A percentile compares a stretch with the other conserved stretches of the same genome.
These are phyloP conservation scores for Arthrobotrys conoides DNA, from an alignment of 2,329 filamentous ascomycete species.

Conservation along the genomic window DNA sequence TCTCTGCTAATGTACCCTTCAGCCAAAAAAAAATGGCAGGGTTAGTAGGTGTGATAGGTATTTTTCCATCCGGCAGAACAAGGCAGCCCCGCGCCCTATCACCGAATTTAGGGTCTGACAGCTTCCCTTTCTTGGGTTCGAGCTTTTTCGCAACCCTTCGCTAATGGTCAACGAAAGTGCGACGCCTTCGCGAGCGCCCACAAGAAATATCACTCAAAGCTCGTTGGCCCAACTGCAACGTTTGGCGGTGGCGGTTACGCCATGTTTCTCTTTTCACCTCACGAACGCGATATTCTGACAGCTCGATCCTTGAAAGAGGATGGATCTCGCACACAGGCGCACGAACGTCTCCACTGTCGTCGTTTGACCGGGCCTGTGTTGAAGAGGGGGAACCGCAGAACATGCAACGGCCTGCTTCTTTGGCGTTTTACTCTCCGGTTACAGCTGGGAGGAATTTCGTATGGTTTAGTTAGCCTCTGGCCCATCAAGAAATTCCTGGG, in stretches of 20 bases:
- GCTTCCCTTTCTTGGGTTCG: slow-evolving; percentile 33
- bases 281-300: slow-evolving; percentile 60
- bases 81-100: slow-evolving; percentile 51
- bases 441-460: slow-evolving; percentile 33
- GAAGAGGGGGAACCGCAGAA: slow-evolving; percentile 23
- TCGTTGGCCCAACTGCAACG: slow-evolving; percentile 57
- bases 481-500: neutral
- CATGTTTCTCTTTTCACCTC: slow-evolving; percentile 61
- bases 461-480: slow-evolving; percentile 34
- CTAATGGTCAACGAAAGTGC: slow-evolving; percentile 19
- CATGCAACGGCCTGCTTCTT: slow-evolving; percentile 56
- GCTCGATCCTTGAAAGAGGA: slow-evolving; percentile 29
- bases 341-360: slow-evolving; percentile 18
- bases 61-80: slow-evolving; percentile 45
- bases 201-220: slow-evolving; percentile 54
- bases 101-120: slow-evolving; percentile 58
- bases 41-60: slow-evolving; percentile 23
- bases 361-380: slow-evolving; percentile 8
- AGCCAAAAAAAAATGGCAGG: slow-evolving; percentile 41
- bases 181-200: slow-evolving; percentile 22
- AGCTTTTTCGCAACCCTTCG: slow-evolving; percentile 35
- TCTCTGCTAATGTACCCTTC: slow-evolving; percentile 1
- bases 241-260: slow-evolving; percentile 59
- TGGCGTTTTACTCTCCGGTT: slow-evolving; percentile 51
- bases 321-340: slow-evolving; percentile 10